Evolutionary conservation across 257 asterid species (phyloP).

Genomic region (Capsicum rhomboideum): DNA sequence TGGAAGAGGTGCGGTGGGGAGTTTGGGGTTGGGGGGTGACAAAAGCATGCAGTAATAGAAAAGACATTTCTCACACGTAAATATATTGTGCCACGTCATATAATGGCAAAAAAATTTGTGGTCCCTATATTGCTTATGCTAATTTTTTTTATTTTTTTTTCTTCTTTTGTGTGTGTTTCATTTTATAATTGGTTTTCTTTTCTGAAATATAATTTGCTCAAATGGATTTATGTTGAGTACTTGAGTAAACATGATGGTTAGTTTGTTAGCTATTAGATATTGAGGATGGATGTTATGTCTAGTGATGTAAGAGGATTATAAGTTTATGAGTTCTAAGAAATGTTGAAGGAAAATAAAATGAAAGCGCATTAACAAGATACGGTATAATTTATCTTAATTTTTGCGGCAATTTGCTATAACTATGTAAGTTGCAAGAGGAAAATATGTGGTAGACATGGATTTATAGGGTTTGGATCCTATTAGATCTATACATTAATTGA

Average conservation of each 20-base stretch:
- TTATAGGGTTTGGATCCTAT: background rate
- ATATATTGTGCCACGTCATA: background rate
- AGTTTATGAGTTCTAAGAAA: background rate
- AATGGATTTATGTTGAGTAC: too few species aligned
- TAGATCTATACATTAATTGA: background rate
- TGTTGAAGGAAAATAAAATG: background rate
- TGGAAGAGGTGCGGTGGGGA: background rate
- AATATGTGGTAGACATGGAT: background rate
- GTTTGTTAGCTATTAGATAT: background rate
- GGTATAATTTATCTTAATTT: background rate
- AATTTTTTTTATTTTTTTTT: background rate
- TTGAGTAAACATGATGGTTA: too few species aligned
- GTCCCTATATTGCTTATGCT: background rate
- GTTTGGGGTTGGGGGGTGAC: background rate
- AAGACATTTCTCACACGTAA: slow-evolving; percentile 23
- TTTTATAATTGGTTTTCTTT: background rate
- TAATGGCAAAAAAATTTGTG: background rate
- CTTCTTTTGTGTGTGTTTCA: background rate
- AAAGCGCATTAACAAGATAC: background rate
- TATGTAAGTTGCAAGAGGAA: background rate
- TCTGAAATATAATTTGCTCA: too few species aligned
- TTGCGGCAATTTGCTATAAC: background rate
- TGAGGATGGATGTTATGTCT: background rate
- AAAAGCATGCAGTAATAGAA: background rate
- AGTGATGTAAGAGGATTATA: background rate